A percentile compares a stretch with the other conserved stretches of the same genome.
Conservation (phyloP, 768 basidiomycete species). For the Strobilomyces confusus region DNA sequence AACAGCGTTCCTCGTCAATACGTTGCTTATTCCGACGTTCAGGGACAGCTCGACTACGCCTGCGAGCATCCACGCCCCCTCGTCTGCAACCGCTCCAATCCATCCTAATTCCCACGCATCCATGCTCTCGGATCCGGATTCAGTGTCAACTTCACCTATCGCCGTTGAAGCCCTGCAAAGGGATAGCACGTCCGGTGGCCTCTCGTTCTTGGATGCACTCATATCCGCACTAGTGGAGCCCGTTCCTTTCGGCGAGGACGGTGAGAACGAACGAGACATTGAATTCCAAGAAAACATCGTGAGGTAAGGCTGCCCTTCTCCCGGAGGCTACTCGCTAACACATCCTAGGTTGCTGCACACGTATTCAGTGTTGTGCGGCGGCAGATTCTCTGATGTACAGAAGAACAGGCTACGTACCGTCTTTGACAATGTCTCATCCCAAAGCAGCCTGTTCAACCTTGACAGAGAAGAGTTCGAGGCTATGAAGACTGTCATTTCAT, state of each 20-base stretch:
- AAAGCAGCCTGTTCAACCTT: slow-evolving; percentile 27
- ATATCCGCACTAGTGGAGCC: slow-evolving; percentile 52
- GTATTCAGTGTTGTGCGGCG: slow-evolving; percentile 42
- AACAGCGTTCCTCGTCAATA: slow-evolving; percentile 68
- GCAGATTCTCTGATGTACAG: slow-evolving; percentile 29
- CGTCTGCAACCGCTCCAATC: slow-evolving; percentile 35
- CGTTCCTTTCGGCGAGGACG: slow-evolving; percentile 62
- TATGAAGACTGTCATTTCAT: slow-evolving; percentile 20
- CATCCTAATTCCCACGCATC: slow-evolving; percentile 73
- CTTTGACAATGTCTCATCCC: slow-evolving; percentile 20
- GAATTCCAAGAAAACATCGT: slow-evolving; percentile 66
- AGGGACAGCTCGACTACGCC: slow-evolving; percentile 6
- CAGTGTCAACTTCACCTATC: slow-evolving; percentile 47
- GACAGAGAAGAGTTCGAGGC: slow-evolving; percentile 23
- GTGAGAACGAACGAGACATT: slow-evolving; percentile 55
- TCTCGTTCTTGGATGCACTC: slow-evolving; percentile 44
- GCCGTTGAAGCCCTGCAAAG: slow-evolving; percentile 46
- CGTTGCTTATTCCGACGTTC: slow-evolving; percentile 55
- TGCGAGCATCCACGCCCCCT: slow-evolving; percentile 19
- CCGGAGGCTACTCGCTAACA: background rate
- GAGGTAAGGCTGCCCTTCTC: slow-evolving; percentile 34
- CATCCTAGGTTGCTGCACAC: slow-evolving; percentile 46
- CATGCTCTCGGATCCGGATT: slow-evolving; percentile 49
- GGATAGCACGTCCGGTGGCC: slow-evolving; percentile 29
- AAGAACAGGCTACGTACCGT: slow-evolving; percentile 27